Conservation (phyloP, 1,139 yeast species). For the Debaryomycetaceae sp. region DNA sequence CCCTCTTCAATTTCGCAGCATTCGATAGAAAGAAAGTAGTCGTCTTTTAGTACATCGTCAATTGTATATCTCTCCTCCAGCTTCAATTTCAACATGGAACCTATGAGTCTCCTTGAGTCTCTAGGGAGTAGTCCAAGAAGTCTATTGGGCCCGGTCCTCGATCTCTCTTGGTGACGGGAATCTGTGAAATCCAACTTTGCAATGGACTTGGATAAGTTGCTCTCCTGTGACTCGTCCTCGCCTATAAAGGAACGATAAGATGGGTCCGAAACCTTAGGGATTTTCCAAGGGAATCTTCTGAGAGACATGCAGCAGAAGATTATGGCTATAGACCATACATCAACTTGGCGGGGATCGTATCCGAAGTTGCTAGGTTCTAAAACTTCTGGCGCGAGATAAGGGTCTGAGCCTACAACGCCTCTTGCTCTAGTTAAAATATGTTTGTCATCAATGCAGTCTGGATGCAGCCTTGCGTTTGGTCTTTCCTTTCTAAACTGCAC, state of each 20-base stretch:
- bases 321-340: conserved; percentile 77
- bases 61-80: conserved; percentile 27
- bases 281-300: conserved; percentile 76
- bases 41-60: conserved; percentile 27
- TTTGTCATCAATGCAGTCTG: conserved; percentile 18
- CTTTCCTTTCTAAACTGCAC: conserved; percentile 51
- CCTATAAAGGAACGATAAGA: conserved; percentile 45
- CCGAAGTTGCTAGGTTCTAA: conserved; percentile 40
- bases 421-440: conserved; percentile 39
- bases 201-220: neutral
- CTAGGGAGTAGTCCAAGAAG: conserved; percentile 36
- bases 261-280: conserved; percentile 59
- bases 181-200: neutral
- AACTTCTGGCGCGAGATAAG: conserved; percentile 78
- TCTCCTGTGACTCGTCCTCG: conserved; percentile 4
- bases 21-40: conserved; percentile 26
- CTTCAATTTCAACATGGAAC: conserved; percentile 31
- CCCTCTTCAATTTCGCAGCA: conserved; percentile 20
- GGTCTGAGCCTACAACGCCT: conserved; percentile 83
- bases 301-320: conserved; percentile 73
- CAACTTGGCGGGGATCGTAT: conserved; percentile 72
- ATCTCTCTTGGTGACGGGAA: neutral
- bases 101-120: conserved; percentile 31
- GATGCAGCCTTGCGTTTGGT: conserved; percentile 20
- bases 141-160: conserved; percentile 19